A percentile compares a stretch with the other conserved stretches of the same genome.
Conservation (phyloP, 176 grass and related monocot genomes). For the Aegilops sharonensis region DNA sequence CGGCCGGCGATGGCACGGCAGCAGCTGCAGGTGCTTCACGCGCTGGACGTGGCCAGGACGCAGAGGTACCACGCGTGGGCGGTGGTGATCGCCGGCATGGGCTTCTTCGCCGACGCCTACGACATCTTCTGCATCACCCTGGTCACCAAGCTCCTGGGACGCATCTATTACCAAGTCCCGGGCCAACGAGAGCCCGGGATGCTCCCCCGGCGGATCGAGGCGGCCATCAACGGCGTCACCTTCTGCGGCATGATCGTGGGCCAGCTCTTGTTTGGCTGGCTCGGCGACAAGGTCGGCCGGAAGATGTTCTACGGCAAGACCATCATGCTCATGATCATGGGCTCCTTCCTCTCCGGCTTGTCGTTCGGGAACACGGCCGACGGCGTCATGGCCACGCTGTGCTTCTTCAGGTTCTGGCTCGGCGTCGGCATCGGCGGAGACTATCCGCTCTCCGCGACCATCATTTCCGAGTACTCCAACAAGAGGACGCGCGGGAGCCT, state of each 20-base stretch:
- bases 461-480: conserved; percentile 80
- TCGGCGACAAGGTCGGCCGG: conserved; percentile 69
- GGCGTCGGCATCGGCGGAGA: conserved; percentile 68
- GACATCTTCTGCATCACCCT: conserved; percentile 26
- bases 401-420: conserved; percentile 84
- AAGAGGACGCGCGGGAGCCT: conserved; percentile 45
- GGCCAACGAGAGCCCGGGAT: neutral
- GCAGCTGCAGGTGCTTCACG: conserved; percentile 35
- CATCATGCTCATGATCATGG: conserved; percentile 41
- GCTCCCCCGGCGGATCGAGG: neutral
- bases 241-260: conserved; percentile 60
- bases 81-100: conserved; percentile 34
- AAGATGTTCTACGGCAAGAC: conserved; percentile 59
- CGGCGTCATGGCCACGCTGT: conserved; percentile 50
- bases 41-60: conserved; percentile 34
- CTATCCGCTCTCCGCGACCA: conserved; percentile 68
- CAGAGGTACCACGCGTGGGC: conserved; percentile 32
- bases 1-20: neutral
- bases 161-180: conserved; percentile 3
- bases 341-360: conserved; percentile 35
- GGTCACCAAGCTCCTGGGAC: conserved; percentile 18
- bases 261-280: conserved; percentile 71
- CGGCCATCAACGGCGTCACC: conserved; percentile 44
- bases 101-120: conserved; percentile 26
- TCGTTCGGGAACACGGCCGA: conserved; percentile 47